These are phyloP conservation scores for Chaetomium sp. DNA, from an alignment of 2,329 filamentous ascomycete genomes.

Conservation along the genomic window DNA sequence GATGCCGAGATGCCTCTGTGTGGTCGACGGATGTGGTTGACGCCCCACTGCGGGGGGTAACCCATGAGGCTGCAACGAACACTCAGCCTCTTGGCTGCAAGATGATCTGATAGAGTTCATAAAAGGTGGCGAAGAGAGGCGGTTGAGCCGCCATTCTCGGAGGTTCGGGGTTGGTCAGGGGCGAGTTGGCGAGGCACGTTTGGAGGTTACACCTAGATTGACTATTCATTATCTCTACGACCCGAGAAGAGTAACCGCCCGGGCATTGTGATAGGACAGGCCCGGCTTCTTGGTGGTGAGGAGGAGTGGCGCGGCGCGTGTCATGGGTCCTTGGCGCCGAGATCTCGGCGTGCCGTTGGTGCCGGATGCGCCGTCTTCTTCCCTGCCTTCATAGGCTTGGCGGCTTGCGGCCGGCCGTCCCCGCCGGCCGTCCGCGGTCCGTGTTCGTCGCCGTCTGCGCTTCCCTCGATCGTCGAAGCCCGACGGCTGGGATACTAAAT, in stretches of 20 bases:
- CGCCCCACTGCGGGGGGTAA: conserved; percentile 12
- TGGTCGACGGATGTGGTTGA: conserved; percentile 9
- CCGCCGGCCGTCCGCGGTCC: background rate
- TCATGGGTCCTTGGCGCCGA: conserved; percentile 21
- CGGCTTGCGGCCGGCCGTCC: conserved; percentile 1
- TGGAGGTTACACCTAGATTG: too few relatives aligned
- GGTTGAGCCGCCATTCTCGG: background rate
- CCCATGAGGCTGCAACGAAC: background rate
- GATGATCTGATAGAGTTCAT: conserved; percentile 13
- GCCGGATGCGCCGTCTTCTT: background rate
- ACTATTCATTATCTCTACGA: too few relatives aligned
- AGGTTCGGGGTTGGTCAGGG: too few relatives aligned
- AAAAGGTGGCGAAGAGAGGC: conserved; percentile 15
- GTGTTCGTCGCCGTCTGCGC: background rate
- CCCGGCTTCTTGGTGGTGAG: too few relatives aligned
- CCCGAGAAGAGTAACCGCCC: too few relatives aligned
- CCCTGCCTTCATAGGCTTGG: conserved; percentile 11
- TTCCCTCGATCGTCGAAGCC: too few relatives aligned
- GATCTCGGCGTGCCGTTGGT: conserved; percentile 14
- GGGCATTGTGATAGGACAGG: conserved; percentile 18
- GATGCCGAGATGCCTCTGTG: conserved; percentile 3
- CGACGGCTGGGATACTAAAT: too few relatives aligned
- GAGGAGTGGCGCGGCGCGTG: background rate
- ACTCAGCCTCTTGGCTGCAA: conserved; percentile 1
- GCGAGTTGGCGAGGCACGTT: too few relatives aligned